Evolutionary conservation across 1,284 basidiomycete species (phyloP).

Genomic region (Fistulinella cinereoalba): DNA sequence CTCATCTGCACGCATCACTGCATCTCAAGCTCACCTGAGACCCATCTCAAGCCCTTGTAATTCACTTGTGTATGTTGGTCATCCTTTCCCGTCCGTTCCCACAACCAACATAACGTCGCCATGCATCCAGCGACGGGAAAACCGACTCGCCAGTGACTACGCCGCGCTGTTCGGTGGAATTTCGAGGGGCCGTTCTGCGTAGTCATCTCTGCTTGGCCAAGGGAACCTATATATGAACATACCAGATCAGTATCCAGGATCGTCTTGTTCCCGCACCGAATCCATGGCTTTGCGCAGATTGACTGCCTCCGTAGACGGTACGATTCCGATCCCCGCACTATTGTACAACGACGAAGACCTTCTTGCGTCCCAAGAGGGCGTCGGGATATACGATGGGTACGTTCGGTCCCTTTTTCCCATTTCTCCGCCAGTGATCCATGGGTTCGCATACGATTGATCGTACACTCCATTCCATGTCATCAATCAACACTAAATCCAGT

Average conservation of each 20-base stretch:
- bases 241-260: conserved; percentile 1
- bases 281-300: conserved; percentile 54
- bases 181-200: background rate
- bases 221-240: conserved; percentile 1
- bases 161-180: conserved; percentile 15
- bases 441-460: conserved; percentile 13
- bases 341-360: conserved; percentile 78
- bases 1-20: conserved; percentile 12
- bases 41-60: background rate
- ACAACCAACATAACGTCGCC: conserved; percentile 6
- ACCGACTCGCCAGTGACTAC: conserved; percentile 10
- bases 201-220: conserved; percentile 1
- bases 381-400: conserved; percentile 91
- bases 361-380: conserved; percentile 67
- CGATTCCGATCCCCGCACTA: conserved; percentile 70
- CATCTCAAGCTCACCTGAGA: conserved; percentile 24
- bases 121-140: conserved; percentile 2
- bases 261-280: conserved; percentile 3
- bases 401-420: conserved; percentile 27
- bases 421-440: conserved; percentile 14
- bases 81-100: conserved; percentile 10
- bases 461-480: conserved; percentile 16
- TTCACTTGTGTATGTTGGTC: conserved; percentile 11
- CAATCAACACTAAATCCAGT: conserved; percentile 40
- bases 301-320: conserved; percentile 60